Conservation (phyloP, 140 eudicot genomes). For the Oenanthe javanica region DNA sequence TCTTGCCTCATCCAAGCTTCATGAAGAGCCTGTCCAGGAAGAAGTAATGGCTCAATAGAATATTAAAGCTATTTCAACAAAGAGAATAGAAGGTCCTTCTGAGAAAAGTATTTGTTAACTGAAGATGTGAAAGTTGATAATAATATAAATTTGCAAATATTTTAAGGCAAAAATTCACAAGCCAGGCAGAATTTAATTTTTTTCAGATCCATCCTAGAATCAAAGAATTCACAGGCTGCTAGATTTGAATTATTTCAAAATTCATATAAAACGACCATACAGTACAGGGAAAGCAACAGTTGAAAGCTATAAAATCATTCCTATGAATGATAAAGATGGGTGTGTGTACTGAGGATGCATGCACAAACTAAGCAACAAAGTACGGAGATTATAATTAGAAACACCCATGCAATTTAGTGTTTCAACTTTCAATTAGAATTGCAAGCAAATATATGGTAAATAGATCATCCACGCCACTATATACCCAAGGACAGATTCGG, state of each 20-base stretch:
- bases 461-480: not conserved
- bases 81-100: not conserved
- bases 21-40: constrained; percentile 66
- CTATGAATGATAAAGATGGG: not conserved
- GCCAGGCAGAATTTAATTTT: not conserved
- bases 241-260: not conserved
- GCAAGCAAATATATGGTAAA: not conserved
- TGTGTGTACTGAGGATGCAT: not conserved
- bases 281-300: not conserved
- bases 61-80: not conserved
- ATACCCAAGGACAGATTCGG: not conserved
- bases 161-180: not conserved
- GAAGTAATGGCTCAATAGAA: not conserved
- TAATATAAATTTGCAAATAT: not conserved
- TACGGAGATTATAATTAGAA: not conserved
- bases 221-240: not conserved
- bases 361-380: not conserved
- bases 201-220: not conserved
- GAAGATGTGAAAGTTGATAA: not conserved
- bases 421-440: not conserved
- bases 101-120: not conserved
- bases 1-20: constrained; percentile 97
- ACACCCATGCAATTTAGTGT: not conserved
- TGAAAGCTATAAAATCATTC: not conserved
- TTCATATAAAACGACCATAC: too few relatives aligned